Evolutionary conservation across 192 early-diverging fungal species (phyloP).

Genomic region (Entophlyctis luteolus): DNA sequence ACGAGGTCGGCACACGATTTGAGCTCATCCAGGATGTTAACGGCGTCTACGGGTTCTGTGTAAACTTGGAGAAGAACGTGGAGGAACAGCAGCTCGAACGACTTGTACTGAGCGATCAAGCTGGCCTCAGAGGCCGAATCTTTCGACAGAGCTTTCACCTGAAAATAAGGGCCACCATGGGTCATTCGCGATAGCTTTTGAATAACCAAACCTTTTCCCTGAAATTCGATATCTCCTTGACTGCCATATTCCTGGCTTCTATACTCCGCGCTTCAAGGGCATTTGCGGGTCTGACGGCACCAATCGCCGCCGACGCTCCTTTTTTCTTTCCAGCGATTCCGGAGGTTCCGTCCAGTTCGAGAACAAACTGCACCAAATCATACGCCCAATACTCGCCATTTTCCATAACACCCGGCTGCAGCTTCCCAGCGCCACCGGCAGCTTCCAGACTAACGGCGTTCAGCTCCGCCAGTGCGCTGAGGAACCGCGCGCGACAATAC

Average conservation of each 20-base stretch:
- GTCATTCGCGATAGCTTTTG: background rate
- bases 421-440: conserved; percentile 19
- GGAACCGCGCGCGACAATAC: conserved; percentile 59
- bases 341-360: conserved; percentile 31
- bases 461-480: conserved; percentile 67
- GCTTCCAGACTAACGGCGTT: conserved; percentile 47
- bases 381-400: conserved; percentile 61
- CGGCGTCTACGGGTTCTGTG: conserved; percentile 61
- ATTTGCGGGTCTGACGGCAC: background rate
- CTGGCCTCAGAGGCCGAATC: background rate
- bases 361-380: conserved; percentile 48
- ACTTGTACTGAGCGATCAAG: conserved; percentile 53
- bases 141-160: background rate
- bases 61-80: conserved; percentile 64
- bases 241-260: conserved; percentile 23
- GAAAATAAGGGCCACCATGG: too few relatives aligned
- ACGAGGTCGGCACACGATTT: conserved; percentile 70
- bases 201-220: background rate
- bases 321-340: background rate
- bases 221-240: conserved; percentile 16
- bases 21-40: conserved; percentile 65
- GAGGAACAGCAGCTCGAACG: conserved; percentile 71
- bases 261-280: conserved; percentile 8
- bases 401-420: conserved; percentile 47
- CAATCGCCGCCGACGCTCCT: background rate